phyloP scores from a whole-genome alignment of 2,329 filamentous ascomycete genomes.

The Sporothrix sp. region DNA sequence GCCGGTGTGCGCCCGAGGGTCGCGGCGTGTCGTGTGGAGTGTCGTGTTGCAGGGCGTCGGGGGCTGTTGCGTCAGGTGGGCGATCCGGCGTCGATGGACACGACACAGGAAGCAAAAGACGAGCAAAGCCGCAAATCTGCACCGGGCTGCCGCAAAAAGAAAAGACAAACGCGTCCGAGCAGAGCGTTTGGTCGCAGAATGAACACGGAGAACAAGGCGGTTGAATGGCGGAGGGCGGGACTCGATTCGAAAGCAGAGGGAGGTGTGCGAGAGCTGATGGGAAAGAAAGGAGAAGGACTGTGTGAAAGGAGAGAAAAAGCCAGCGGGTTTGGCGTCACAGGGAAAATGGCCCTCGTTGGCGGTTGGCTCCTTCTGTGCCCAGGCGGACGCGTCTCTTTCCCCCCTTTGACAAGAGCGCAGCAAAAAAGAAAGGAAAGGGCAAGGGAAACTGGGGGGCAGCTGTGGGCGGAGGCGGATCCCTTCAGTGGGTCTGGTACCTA shows the following conservation, averaged over 20 bases:
- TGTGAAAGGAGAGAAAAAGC: constrained; percentile 8
- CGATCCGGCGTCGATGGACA: no score
- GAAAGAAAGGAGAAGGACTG: not conserved
- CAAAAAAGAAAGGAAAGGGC: constrained; percentile 1
- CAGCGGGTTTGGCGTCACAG: not conserved
- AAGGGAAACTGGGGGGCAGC: constrained; percentile 12
- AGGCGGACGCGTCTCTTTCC: constrained; percentile 11
- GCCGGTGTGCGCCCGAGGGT: no score
- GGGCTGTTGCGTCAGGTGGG: no score
- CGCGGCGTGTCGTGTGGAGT: no score
- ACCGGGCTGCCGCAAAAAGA: no score
- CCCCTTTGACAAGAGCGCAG: constrained; percentile 11
- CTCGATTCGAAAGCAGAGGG: not conserved
- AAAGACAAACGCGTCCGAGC: no score
- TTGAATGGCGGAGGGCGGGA: no score
- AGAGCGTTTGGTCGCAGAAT: no score
- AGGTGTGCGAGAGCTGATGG: not conserved
- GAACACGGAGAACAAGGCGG: no score
- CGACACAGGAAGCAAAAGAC: no score
- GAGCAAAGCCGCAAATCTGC: no score
- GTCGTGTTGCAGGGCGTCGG: no score
- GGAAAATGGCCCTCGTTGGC: not conserved
- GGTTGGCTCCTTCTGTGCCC: not conserved
- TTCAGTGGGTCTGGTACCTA: constrained; percentile 13
- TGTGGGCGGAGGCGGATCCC: constrained; percentile 13